Base-by-base conservation (phyloP, 2,329 filamentous ascomycete species). In the Alternaria sp. region DNA sequence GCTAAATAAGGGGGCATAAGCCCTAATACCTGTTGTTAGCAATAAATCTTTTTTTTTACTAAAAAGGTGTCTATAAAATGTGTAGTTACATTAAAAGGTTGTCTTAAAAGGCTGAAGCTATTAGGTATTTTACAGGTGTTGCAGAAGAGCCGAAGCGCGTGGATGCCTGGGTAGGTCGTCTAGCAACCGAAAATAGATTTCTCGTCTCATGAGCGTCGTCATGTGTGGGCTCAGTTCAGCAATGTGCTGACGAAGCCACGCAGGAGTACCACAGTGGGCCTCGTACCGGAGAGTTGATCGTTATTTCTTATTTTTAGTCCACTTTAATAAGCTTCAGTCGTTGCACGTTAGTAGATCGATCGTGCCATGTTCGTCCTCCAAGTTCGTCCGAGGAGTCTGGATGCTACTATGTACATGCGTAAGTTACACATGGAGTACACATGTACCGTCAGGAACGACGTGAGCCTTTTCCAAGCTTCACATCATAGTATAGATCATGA, bases 281-380 rank as follows among this genome's bases (percentile, higher is more conserved):
- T 23, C 36, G 42, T 52, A 24, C 45, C 21, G 31, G 51, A 24
- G 17, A 23, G 48, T 24, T 28, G 53, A 52, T 52, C 46, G 24
- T 31, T 37, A 39, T 33, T 33, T 45, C 54, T 45, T 24, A 28
- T 45, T 23, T 33, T 41, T 5, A 48, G 48, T 39, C 48, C 33
- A 56, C 31, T 26, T 51, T 33, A 23, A n/a, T 21, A 39, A 14
- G 24, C 5, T 17, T 45, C 23, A 10, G 17, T 24, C 23, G 24
- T 56, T 31, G 46, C 36, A 11, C 21, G 46, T 23, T 33, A 39
- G 54, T 34, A 31, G 39, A 24, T 45, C 46, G 31, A 42, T 56
- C 37, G 28, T n/a, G 50, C 31, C 37, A 28, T 10, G 24, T 39
- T 33, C 24, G 13, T 28, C 28, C 21, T 26, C 26, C 14, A 24